Evolutionary conservation across 2,329 filamentous ascomycete genomes (phyloP).

Genomic region (Hirsutella minnesotensis): DNA sequence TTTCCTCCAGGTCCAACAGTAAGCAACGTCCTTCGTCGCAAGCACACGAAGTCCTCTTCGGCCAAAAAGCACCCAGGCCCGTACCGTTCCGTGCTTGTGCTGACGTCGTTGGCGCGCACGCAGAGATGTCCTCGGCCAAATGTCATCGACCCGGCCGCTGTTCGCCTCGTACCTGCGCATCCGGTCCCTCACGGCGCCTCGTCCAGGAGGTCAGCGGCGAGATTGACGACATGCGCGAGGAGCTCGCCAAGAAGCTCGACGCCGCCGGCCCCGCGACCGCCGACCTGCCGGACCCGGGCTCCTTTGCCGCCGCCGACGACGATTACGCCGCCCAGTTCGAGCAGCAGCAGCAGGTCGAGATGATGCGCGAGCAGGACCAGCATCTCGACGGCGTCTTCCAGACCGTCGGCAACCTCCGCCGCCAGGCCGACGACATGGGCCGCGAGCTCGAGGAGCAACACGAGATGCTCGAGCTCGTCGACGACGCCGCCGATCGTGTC

Average conservation of each 20-base stretch:
- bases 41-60: neutral
- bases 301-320: conserved; percentile 41
- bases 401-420: conserved; percentile 80
- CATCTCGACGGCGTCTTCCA: conserved; percentile 85
- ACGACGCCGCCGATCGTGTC: conserved; percentile 75
- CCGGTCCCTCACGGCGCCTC: conserved; percentile 71
- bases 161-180: conserved; percentile 96
- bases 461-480: conserved; percentile 77
- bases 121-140: conserved; percentile 80
- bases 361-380: conserved; percentile 92
- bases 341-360: conserved; percentile 77
- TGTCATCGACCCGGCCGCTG: conserved; percentile 69
- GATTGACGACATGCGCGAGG: conserved; percentile 77
- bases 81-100: too few species aligned
- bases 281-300: conserved; percentile 41
- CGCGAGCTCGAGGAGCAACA: conserved; percentile 90
- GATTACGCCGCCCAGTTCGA: conserved; percentile 57
- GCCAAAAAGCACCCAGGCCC: too few species aligned
- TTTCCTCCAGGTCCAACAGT: conserved; percentile 64
- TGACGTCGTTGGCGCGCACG: neutral
- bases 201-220: conserved; percentile 85
- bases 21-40: conserved; percentile 16
- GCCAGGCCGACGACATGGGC: conserved; percentile 93
- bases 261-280: conserved; percentile 13
- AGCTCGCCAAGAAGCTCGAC: conserved; percentile 53